These are phyloP conservation scores for Paspalum notatum DNA, from an alignment of 176 grass and related monocot species.

Conservation along the genomic window DNA sequence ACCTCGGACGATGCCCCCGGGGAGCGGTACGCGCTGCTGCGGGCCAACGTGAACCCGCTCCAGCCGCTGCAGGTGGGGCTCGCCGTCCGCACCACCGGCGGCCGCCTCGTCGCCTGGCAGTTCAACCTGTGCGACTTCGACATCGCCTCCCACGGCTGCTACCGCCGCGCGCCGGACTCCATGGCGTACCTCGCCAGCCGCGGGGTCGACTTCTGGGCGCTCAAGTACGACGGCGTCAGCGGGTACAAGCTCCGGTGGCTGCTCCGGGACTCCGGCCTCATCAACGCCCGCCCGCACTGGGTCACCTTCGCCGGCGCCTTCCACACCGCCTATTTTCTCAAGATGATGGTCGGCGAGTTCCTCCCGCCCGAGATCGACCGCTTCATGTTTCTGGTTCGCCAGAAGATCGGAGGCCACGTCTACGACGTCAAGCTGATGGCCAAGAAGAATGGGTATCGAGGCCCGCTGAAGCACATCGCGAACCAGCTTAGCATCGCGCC, in stretches of 20 bases:
- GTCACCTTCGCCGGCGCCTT: background rate
- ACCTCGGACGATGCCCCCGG: no score
- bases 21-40: background rate
- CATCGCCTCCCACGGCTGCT: background rate
- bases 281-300: background rate
- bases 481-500: no score
- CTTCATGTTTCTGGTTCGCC: background rate
- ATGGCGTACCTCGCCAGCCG: constrained; percentile 1
- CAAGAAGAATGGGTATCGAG: no score
- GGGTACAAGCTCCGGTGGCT: background rate
- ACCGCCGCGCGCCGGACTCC: background rate
- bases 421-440: constrained; percentile 11
- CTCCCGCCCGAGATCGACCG: background rate
- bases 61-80: constrained; percentile 18
- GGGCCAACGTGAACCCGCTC: background rate
- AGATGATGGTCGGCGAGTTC: background rate
- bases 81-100: constrained; percentile 15
- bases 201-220: background rate
- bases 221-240: background rate
- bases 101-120: background rate
- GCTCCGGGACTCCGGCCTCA: constrained; percentile 5
- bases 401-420: background rate
- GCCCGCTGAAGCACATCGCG: no score
- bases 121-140: constrained; percentile 4
- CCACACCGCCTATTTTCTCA: background rate